Base-by-base conservation (phyloP, 148 eudicot genomes). In the Rhododendron simsii region DNA sequence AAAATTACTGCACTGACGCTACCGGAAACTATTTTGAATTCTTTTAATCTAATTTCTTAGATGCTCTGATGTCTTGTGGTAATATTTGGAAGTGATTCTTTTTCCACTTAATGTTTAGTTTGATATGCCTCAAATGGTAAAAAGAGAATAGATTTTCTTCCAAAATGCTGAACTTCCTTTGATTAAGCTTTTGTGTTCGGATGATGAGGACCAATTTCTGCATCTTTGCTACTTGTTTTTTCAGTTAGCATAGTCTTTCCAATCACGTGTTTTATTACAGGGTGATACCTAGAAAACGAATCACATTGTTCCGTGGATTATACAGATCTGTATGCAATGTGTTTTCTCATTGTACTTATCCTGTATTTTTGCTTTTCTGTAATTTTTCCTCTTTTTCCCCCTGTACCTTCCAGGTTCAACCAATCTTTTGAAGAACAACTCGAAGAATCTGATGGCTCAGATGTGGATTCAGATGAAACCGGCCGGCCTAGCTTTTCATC, bases 401-500 rank as follows among this genome's bases (percentile, higher is more conserved):
- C 50, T 21, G 7, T 47, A 11, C 3, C 81, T 78, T 77, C 55
- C 90, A 95, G 99, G 91, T 95, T 91, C 89, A 92, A 93, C 91
- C 89, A 94, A 74, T 88, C 90, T 67, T 92, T 85, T 87, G 90
- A 93, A 82, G 91, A 94, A 87, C 88, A 89, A 80, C 84, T 82
- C 1, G 93, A 81, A 83, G 97, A 92, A 81, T 57, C 83, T 85
- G 94, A 95, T 89, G 93, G 84, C 79, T 89, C 90, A 84, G 93
- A 90, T 71, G 87, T 23, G 45, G 93, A 90, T 47, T 82, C 86
- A 78, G 96, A 91, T 86, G 94, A 91, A 45, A 82, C 30, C 76
- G 88, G 88, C 71, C 87, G 93, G 90, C 99, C 95, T 87, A 82
- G 87, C 82, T 94, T 94, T 87, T 89, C 94, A 28, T 92, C 96